These are phyloP conservation scores for Austroboletus niveus DNA, from an alignment of 1,284 basidiomycete species.

Conservation along the genomic window DNA sequence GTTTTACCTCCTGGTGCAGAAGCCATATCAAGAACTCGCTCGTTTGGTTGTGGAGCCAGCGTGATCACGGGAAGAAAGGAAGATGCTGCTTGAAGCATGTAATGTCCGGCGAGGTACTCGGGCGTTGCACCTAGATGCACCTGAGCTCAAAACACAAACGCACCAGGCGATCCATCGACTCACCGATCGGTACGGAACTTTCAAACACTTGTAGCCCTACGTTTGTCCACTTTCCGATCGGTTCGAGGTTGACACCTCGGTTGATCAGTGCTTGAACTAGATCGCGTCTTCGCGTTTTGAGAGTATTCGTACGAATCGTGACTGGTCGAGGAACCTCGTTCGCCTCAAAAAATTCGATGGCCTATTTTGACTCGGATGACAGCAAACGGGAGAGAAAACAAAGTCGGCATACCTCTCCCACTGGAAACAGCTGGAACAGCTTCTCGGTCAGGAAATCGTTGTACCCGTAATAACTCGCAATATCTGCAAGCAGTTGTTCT, in stretches of 20 bases:
- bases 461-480: conserved; percentile 96
- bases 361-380: conserved; percentile 46
- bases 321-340: conserved; percentile 97
- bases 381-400: neutral
- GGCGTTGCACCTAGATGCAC: conserved; percentile 79
- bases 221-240: conserved; percentile 98
- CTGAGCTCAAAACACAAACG: neutral
- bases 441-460: conserved; percentile 95
- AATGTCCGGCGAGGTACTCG: conserved; percentile 98
- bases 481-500: conserved; percentile 85
- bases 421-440: conserved; percentile 90
- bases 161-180: conserved; percentile 3
- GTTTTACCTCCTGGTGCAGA: conserved; percentile 98
- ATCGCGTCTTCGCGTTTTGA: conserved; percentile 91
- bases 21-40: conserved; percentile 98
- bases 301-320: conserved; percentile 96
- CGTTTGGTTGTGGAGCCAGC: conserved; percentile 88
- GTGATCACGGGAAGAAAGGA: conserved; percentile 99
- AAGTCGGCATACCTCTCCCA: conserved; percentile 70
- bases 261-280: conserved; percentile 95
- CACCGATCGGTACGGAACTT: conserved; percentile 90
- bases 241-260: conserved; percentile 95
- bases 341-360: conserved; percentile 97
- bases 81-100: conserved; percentile 99
- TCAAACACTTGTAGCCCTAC: conserved; percentile 98